phyloP scores from a whole-genome alignment of 2,329 filamentous ascomycete species.

The Fusarium nematophilum region DNA sequence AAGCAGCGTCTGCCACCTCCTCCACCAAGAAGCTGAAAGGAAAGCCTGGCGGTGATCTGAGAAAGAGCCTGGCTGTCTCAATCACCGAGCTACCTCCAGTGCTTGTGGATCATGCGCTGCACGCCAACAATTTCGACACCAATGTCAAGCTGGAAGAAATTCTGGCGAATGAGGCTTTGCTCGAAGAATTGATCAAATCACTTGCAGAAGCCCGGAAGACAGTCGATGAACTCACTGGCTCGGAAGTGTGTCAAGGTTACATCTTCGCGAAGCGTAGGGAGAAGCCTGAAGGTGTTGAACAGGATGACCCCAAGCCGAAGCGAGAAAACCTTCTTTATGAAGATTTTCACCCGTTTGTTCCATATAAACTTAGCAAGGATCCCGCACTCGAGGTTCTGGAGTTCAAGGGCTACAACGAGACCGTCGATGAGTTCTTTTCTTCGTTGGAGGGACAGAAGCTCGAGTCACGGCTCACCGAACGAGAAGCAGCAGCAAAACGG shows the following conservation, averaged over 20 bases:
- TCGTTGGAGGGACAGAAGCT: constrained; percentile 95
- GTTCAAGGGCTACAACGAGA: constrained; percentile 89
- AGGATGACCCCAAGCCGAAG: constrained; percentile 51
- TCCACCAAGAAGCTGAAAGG: constrained; percentile 74
- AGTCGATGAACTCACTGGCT: constrained; percentile 74
- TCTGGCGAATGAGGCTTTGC: constrained; percentile 70
- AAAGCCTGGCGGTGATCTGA: constrained; percentile 79
- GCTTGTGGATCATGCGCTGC: constrained; percentile 86
- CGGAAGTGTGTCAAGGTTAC: constrained; percentile 79
- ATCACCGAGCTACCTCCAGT: constrained; percentile 92
- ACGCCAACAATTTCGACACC: constrained; percentile 75
- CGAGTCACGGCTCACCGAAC: constrained; percentile 83
- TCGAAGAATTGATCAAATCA: constrained; percentile 75
- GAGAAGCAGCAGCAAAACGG: constrained; percentile 81
- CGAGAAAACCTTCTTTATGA: constrained; percentile 77
- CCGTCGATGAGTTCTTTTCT: constrained; percentile 96
- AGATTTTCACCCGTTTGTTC: constrained; percentile 94
- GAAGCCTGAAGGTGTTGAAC: constrained; percentile 39
- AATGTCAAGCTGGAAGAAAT: constrained; percentile 75
- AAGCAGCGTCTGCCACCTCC: constrained; percentile 60
- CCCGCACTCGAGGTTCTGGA: constrained; percentile 75
- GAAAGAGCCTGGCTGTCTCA: constrained; percentile 82
- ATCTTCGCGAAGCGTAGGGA: constrained; percentile 80
- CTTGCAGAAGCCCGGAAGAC: constrained; percentile 77
- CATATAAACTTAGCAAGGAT: constrained; percentile 80